phyloP scores from a whole-genome alignment of 2,329 filamentous ascomycete species.

The Basipetospora chlamydospora region DNA sequence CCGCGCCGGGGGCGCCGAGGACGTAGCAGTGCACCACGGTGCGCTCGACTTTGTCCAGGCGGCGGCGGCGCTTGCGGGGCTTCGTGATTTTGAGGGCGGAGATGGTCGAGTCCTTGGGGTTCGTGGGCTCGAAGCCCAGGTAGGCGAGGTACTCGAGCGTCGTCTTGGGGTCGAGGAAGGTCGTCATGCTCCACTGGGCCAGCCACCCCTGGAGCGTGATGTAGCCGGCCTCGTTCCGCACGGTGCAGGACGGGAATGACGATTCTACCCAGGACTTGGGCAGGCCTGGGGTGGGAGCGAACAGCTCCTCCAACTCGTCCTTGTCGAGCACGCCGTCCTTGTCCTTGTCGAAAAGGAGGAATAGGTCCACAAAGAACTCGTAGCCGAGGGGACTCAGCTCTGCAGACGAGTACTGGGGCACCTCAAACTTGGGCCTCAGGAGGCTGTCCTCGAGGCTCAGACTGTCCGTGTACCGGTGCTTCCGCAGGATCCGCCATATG shows the following conservation, averaged over 20 bases:
- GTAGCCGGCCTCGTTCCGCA: constrained; percentile 86
- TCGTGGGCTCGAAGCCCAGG: constrained; percentile 77
- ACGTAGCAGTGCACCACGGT: constrained; percentile 94
- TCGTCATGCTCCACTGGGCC: constrained; percentile 99
- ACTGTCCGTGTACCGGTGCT: constrained; percentile 94
- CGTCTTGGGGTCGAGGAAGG: constrained; percentile 87
- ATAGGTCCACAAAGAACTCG: constrained; percentile 93
- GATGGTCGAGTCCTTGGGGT: constrained; percentile 61
- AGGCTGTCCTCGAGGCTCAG: constrained; percentile 83
- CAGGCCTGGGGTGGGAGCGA: constrained; percentile 82
- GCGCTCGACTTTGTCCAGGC: constrained; percentile 74
- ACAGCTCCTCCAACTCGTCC: constrained; percentile 69
- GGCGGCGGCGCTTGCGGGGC: constrained; percentile 68
- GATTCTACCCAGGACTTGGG: constrained; percentile 78
- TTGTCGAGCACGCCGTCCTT: constrained; percentile 91
- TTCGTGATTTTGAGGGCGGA: constrained; percentile 87
- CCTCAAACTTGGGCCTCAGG: constrained; percentile 84
- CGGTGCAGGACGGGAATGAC: constrained; percentile 83
- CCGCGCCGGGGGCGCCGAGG: constrained; percentile 68
- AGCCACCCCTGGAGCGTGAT: constrained; percentile 97
- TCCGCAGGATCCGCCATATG: constrained; percentile 90
- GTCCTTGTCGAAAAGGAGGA: constrained; percentile 89
- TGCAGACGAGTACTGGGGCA: constrained; percentile 80
- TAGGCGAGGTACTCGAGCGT: constrained; percentile 94
- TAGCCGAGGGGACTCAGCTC: constrained; percentile 91